A percentile compares a stretch with the other conserved stretches of the same genome.
Evolutionary conservation across 495 filamentous ascomycete species (phyloP).

Genomic region (Penicillium waksmanii): DNA sequence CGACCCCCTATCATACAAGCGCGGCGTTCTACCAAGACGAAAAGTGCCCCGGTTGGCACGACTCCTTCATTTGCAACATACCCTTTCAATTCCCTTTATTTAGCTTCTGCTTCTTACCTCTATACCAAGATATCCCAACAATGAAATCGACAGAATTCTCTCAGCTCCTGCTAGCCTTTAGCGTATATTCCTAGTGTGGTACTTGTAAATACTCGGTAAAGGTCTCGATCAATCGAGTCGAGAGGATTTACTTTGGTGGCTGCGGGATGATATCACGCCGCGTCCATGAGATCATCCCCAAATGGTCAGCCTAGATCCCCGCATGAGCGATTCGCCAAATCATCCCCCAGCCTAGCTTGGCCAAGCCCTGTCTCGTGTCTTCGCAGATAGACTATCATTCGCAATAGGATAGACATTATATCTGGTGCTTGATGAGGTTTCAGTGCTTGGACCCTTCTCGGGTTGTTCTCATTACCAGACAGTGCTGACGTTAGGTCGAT

Average conservation of each 20-base stretch:
- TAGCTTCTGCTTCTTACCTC: slow-evolving; percentile 1
- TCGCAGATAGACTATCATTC: neutral
- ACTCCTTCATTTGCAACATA: slow-evolving; percentile 24
- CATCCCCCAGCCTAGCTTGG: neutral
- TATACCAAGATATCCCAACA: slow-evolving; percentile 4
- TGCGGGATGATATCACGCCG: slow-evolving; percentile 28
- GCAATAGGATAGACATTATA: neutral
- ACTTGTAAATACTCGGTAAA: slow-evolving; percentile 15
- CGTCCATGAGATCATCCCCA: slow-evolving; percentile 27
- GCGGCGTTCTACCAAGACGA: slow-evolving; percentile 30
- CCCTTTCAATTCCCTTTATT: slow-evolving; percentile 13
- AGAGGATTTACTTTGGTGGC: slow-evolving; percentile 8
- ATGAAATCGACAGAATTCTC: slow-evolving; percentile 1
- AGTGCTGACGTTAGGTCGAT: neutral
- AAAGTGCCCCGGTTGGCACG: slow-evolving; percentile 24
- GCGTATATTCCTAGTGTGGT: neutral
- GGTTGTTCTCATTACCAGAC: neutral
- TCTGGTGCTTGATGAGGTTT: neutral
- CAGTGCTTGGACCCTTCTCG: neutral
- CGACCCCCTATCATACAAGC: slow-evolving; percentile 25
- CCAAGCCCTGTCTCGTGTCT: slow-evolving; percentile 1
- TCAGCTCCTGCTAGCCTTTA: neutral
- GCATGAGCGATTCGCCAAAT: slow-evolving; percentile 5
- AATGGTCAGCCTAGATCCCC: slow-evolving; percentile 13
- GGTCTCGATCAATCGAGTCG: slow-evolving; percentile 1